Conservation (phyloP, 257 asterid species). For the Galeopsis tetrahit region DNA sequence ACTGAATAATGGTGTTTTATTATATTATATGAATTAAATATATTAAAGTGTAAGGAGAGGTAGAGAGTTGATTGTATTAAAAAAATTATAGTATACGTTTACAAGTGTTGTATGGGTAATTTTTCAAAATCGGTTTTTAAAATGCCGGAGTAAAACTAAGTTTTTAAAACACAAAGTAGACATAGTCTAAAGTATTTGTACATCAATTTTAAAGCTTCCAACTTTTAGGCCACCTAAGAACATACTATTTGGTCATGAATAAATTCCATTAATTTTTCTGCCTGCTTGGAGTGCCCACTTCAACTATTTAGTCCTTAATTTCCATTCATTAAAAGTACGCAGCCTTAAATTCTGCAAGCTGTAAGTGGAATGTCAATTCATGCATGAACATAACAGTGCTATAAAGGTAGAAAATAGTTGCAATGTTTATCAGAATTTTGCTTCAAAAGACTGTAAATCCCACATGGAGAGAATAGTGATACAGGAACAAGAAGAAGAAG, state of each 20-base stretch:
- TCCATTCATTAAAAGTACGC: not conserved
- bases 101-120: too few relatives aligned
- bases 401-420: not conserved
- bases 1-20: too few relatives aligned
- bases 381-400: too few relatives aligned
- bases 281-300: not conserved
- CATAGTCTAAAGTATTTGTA: too few relatives aligned
- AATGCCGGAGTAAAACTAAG: too few relatives aligned
- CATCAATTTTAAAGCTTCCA: not conserved
- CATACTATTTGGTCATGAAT: not conserved
- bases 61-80: too few relatives aligned
- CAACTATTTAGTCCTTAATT: not conserved
- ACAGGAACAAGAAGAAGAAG: constrained; percentile 19
- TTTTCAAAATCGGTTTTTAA: too few relatives aligned
- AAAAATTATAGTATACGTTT: too few relatives aligned
- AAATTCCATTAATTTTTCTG: not conserved
- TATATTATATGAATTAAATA: too few relatives aligned
- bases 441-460: not conserved
- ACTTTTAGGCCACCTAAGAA: not conserved
- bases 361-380: not conserved
- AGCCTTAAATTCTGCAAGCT: not conserved
- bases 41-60: too few relatives aligned
- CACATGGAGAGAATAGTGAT: constrained; percentile 17
- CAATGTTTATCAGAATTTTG: not conserved
- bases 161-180: too few relatives aligned